These are phyloP conservation scores for Tetrahymena borealis DNA, from an alignment of 73 alveolate species.

Conservation along the genomic window DNA sequence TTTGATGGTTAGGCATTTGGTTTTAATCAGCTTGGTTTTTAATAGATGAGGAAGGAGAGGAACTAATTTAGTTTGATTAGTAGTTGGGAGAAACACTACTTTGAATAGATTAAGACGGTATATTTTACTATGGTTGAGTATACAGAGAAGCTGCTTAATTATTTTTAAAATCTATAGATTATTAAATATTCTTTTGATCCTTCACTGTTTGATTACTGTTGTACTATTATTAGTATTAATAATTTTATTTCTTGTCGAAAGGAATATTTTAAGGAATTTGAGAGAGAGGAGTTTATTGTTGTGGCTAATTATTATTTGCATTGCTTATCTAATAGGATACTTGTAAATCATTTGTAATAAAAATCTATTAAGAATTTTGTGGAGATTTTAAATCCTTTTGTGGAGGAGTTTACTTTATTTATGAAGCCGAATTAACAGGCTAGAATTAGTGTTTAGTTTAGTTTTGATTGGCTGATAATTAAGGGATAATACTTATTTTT, in stretches of 20 bases:
- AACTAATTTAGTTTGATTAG: not conserved
- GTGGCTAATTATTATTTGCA: not conserved
- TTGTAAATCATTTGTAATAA: not conserved
- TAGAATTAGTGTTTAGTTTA: not conserved
- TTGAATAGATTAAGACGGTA: not conserved
- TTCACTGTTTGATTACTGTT: not conserved
- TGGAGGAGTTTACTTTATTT: not conserved
- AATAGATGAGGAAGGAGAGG: not conserved
- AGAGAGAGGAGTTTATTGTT: not conserved
- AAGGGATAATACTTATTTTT: not conserved
- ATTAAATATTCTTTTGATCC: not conserved
- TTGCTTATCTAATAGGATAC: not conserved
- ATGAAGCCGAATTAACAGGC: not conserved
- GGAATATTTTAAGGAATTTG: not conserved
- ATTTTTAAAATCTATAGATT: not conserved
- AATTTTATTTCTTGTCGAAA: not conserved
- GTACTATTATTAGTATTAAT: not conserved
- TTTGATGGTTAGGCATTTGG: not conserved
- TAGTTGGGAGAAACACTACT: not conserved
- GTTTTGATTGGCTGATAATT: not conserved
- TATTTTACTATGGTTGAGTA: too few species aligned
- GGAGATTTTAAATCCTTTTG: not conserved
- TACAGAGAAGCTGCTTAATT: not conserved
- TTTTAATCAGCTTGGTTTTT: not conserved
- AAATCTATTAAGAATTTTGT: not conserved